phyloP scores from a whole-genome alignment of 306 rosid genomes.

The Dicorynia guianensis region DNA sequence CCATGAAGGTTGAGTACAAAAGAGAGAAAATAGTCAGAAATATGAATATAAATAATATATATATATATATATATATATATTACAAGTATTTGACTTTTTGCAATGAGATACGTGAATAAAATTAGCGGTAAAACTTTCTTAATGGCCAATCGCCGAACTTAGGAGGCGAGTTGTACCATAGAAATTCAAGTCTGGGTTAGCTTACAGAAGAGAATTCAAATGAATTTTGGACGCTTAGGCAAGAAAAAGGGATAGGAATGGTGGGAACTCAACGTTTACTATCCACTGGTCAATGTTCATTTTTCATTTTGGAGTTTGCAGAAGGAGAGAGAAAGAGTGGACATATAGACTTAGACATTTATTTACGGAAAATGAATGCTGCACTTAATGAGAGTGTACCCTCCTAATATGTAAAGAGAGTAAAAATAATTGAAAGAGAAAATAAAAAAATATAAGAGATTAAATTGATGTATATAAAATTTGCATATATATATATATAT shows the following conservation, averaged over 20 bases:
- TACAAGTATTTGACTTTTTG: conserved; percentile 52
- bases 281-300: conserved; percentile 39
- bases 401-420: no score
- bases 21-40: conserved; percentile 25
- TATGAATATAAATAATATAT: no score
- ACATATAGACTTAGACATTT: conserved; percentile 5
- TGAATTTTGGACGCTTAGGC: conserved; percentile 45
- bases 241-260: conserved; percentile 29
- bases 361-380: no score
- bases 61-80: no score
- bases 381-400: no score
- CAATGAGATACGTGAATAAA: conserved; percentile 58
- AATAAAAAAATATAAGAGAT: no score
- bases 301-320: conserved; percentile 39
- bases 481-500: no score
- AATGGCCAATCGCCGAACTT: conserved; percentile 70
- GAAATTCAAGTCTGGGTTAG: conserved; percentile 47
- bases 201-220: conserved; percentile 40
- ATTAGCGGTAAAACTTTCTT: conserved; percentile 41
- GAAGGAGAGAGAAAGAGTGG: not conserved
- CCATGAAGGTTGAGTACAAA: conserved; percentile 23
- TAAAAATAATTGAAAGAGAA: no score
- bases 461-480: no score
- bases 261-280: conserved; percentile 32
- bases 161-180: conserved; percentile 58